Evolutionary conservation across 306 rosid species (phyloP).

Genomic region (Aeschynomene evenia): DNA sequence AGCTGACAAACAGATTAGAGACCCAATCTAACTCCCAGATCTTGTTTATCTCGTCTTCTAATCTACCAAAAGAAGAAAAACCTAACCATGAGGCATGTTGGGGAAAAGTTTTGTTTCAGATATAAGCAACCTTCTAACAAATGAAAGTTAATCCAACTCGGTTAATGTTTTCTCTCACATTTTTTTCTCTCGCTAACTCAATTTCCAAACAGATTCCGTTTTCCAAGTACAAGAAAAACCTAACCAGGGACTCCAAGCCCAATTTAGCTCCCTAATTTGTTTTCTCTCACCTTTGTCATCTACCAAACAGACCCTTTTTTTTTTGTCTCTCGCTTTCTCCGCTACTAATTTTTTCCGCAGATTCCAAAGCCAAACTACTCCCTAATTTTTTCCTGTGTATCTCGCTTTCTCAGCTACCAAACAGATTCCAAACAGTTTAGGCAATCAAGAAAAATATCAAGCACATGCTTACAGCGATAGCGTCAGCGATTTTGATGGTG

Average conservation of each 20-base stretch:
- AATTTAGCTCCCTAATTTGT: neutral
- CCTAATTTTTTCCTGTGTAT: too few relatives aligned
- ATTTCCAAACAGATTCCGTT: neutral
- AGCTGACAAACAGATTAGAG: neutral
- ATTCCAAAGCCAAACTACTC: too few relatives aligned
- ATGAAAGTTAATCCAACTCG: too few relatives aligned
- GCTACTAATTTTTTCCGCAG: too few relatives aligned
- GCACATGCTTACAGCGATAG: slow-evolving; percentile 53
- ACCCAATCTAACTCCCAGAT: neutral
- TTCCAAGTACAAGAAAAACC: neutral
- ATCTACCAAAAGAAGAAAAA: neutral
- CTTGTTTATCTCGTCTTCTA: neutral
- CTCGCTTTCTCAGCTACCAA: neutral
- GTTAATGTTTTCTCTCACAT: neutral
- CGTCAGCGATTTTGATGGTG: slow-evolving; percentile 81
- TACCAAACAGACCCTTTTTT: neutral
- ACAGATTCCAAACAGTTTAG: neutral
- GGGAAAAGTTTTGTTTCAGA: too few relatives aligned
- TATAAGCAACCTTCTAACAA: too few relatives aligned
- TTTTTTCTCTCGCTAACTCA: neutral
- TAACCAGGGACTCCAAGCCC: neutral
- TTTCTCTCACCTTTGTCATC: neutral
- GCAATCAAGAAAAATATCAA: neutral
- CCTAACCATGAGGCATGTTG: too few relatives aligned
- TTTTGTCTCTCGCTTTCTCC: too few relatives aligned